Evolutionary conservation across 305 asterid genomes (phyloP), one percentile per base, ranked within the genome.

Genomic region (Fraxinus ornus): DNA sequence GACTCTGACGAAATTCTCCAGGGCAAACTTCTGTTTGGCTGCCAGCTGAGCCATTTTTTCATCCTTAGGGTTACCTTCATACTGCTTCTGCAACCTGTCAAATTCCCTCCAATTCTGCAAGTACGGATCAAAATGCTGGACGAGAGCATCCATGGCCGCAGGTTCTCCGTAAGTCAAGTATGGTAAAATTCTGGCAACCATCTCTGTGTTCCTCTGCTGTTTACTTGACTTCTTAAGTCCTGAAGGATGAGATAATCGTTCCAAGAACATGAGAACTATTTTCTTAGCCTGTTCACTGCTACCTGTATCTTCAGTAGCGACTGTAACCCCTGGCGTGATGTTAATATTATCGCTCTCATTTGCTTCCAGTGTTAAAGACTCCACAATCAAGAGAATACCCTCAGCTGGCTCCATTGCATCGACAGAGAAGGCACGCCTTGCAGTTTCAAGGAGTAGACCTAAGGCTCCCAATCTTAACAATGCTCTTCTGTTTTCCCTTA

Each of bases 391-490:
- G 52, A 97, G 90, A 86, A 97, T 97, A 72, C 99, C 98, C 90
- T 95, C 99, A 80, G 99, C 99, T 80, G 98, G 97, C 86, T 97
- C 99, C 96, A 97, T 97, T 52, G 98, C 99, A 88, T 97, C 99
- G 33, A 97, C 94, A 78, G 92, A 90, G 90, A 97, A 97, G 78
- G 98, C 99, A 83, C 97, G 95, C 85, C 99, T 93, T 62, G 99
- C 98, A 35, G 97, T 97, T 91, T 97, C 98, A 72, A 97, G 98
- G 80, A 97, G 97, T 71, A 95, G 89, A 81, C 94, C 91, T 85
- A 94, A 89, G 78, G 99, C 97, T 77, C 98, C 99, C 79, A 93
- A 85, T 86, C 90, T 91, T 85, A 95, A 86, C 74, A 97, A 82
- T 39, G 95, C 94, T 87, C 97, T 92, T 79, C 97, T 89, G 90